Conservation (phyloP, 1,139 yeast genomes). For the Magnusiomyces paraingens region DNA sequence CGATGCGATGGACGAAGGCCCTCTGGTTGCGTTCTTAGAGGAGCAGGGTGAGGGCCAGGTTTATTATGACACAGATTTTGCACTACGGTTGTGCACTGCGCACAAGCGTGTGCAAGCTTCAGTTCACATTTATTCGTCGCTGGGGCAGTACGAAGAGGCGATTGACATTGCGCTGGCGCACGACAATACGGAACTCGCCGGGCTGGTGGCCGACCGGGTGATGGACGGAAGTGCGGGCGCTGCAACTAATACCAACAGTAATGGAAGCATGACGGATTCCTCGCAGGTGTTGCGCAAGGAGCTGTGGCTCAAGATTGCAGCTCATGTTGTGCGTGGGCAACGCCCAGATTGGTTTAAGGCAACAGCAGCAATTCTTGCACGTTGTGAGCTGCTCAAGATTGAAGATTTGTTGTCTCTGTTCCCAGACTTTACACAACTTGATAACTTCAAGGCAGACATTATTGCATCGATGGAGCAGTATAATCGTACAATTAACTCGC, state of each 20-base stretch:
- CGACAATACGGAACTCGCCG: slow-evolving; percentile 57
- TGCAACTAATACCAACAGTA: background rate
- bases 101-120: slow-evolving; percentile 58
- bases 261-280: background rate
- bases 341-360: slow-evolving; percentile 23
- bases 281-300: slow-evolving; percentile 49
- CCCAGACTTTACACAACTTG: slow-evolving; percentile 77
- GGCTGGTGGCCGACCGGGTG: slow-evolving; percentile 49
- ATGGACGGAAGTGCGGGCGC: slow-evolving; percentile 30
- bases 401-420: slow-evolving; percentile 80
- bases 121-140: slow-evolving; percentile 58
- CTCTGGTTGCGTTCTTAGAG: slow-evolving; percentile 47
- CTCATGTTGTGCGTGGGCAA: slow-evolving; percentile 42
- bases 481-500: slow-evolving; percentile 54
- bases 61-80: slow-evolving; percentile 62
- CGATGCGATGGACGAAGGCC: slow-evolving; percentile 38
- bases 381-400: slow-evolving; percentile 55
- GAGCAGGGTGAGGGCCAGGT: slow-evolving; percentile 23
- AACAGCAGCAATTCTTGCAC: slow-evolving; percentile 41
- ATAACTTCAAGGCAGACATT: slow-evolving; percentile 76
- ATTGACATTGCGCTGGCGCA: slow-evolving; percentile 62
- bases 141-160: slow-evolving; percentile 75
- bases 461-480: slow-evolving; percentile 70
- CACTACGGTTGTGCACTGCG: slow-evolving; percentile 65
- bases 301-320: slow-evolving; percentile 68